Base-by-base conservation (phyloP, 345 rosid genomes). In the Nasturtium officinale region DNA sequence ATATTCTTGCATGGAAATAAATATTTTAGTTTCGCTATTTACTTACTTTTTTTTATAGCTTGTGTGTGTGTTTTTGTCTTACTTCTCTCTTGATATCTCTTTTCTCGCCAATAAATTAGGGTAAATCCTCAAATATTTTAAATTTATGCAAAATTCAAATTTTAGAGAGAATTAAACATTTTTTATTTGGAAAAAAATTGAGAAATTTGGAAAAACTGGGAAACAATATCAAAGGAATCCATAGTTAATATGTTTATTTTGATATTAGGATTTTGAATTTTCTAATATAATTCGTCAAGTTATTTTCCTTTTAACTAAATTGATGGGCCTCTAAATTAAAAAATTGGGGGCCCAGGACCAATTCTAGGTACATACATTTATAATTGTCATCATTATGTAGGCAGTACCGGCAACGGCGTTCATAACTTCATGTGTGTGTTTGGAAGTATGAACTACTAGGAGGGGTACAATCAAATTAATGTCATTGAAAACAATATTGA, bases 1-100 rank as follows among this genome's bases (percentile, higher is more conserved):
- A 50, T 59, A 35, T 58, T 18, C 28, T 40, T 50, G 66, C 66
- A 74, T 45, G 28, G 17, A 30, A 74, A 67, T 64, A 64, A 50
- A 53, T 6, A 25, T 28, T 10, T 23, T 18, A 48, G 20, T 47
- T 47, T 65, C 12, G 45, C 56, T 46, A 2, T 16, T 45, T 43
- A 16, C 25, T 23, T 23, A 23, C n/a, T n/a, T n/a, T n/a, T n/a
- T n/a, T n/a, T n/a, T n/a, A n/a, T n/a, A n/a, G n/a, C n/a, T n/a
- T n/a, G n/a, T n/a, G n/a, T n/a, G n/a, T n/a, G n/a, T n/a, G n/a
- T n/a, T n/a, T n/a, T n/a, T n/a, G n/a, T n/a, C 25, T 23, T 23
- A 23, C 7, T 32, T 17, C 16, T 52, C n/a, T 52, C 30, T 48
- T 18, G 9, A 8, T 4, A 3, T 53, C 7, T 53, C 7, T 54